phyloP scores from a whole-genome alignment of 202 grass and related monocot species.

The Elaeis oleifera region DNA sequence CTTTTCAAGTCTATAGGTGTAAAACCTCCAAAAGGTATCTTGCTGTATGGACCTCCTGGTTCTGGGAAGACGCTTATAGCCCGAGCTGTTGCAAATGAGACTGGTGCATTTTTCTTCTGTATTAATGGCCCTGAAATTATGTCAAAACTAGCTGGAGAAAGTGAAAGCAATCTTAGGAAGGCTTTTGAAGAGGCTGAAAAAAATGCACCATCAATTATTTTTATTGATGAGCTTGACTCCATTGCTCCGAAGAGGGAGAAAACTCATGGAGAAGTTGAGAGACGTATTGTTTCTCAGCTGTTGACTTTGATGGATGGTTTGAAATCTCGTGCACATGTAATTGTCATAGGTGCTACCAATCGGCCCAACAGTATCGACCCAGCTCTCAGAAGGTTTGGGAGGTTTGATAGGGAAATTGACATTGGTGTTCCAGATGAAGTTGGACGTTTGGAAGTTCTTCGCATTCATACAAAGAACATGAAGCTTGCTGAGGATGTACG shows the following conservation, averaged over 20 bases:
- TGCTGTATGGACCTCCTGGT: constrained; percentile 80
- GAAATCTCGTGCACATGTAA: constrained; percentile 81
- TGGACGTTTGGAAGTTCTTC: constrained; percentile 76
- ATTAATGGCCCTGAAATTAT: constrained; percentile 94
- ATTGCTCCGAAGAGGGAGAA: constrained; percentile 93
- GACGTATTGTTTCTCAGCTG: constrained; percentile 89
- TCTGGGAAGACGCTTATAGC: constrained; percentile 92
- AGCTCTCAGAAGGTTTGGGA: constrained; percentile 86
- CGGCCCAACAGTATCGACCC: constrained; percentile 88
- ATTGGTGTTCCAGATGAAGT: constrained; percentile 91
- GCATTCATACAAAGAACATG: constrained; percentile 94
- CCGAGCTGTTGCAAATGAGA: constrained; percentile 88
- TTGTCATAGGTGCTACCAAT: constrained; percentile 91
- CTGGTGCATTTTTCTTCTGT: constrained; percentile 85
- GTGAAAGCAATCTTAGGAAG: constrained; percentile 92
- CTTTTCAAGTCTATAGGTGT: constrained; percentile 98
- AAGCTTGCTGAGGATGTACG: constrained; percentile 86
- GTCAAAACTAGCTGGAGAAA: constrained; percentile 91
- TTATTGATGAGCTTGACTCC: constrained; percentile 93
- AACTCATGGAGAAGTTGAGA: constrained; percentile 84
- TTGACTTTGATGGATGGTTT: constrained; percentile 92
- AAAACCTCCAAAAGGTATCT: constrained; percentile 88
- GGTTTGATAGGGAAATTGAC: constrained; percentile 90
- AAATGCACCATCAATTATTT: constrained; percentile 91
- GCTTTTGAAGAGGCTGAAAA: constrained; percentile 98